These are phyloP conservation scores for Thelephora terrestris DNA, from an alignment of 1,284 basidiomycete genomes.

Conservation along the genomic window DNA sequence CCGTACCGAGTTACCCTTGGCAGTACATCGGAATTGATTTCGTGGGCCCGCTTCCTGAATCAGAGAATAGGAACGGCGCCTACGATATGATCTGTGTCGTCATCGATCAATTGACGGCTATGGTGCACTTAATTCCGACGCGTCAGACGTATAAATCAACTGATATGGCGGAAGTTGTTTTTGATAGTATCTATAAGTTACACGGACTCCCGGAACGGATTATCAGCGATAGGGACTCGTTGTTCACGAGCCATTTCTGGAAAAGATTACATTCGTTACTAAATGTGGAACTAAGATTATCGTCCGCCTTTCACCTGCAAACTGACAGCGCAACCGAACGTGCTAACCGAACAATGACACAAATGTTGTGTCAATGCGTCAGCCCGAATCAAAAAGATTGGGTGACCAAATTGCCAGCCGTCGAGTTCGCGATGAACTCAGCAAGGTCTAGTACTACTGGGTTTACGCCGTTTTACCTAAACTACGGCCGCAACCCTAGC, in stretches of 20 bases:
- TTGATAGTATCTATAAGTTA: slow-evolving; percentile 25
- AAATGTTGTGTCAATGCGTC: slow-evolving; percentile 28
- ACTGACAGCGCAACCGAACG: too few species aligned
- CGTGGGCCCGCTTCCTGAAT: slow-evolving; percentile 26
- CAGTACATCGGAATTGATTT: slow-evolving; percentile 26
- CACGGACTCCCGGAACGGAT: slow-evolving; percentile 32
- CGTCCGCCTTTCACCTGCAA: slow-evolving; percentile 34
- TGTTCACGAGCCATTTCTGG: too few species aligned
- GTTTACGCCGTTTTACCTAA: too few species aligned
- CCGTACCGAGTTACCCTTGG: slow-evolving; percentile 18
- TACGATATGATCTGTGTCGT: slow-evolving; percentile 18
- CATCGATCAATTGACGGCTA: slow-evolving; percentile 24
- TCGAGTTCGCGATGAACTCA: too few species aligned
- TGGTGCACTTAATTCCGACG: slow-evolving; percentile 23
- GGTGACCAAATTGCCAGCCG: too few species aligned
- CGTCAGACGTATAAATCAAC: slow-evolving; percentile 20
- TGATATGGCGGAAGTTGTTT: slow-evolving; percentile 33
- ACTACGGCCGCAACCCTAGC: too few species aligned
- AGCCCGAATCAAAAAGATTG: too few species aligned
- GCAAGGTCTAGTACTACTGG: too few species aligned
- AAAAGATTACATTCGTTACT: slow-evolving; percentile 23
- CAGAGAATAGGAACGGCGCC: slow-evolving; percentile 11
- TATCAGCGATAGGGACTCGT: slow-evolving; percentile 30
- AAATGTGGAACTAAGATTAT: slow-evolving; percentile 28
- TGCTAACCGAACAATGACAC: slow-evolving; percentile 27